Percentiles rank a stretch among this genome's conserved stretches.
Conservation (phyloP, 371 early-diverging fungal genomes). For the Caulochytrium protostelioides region DNA sequence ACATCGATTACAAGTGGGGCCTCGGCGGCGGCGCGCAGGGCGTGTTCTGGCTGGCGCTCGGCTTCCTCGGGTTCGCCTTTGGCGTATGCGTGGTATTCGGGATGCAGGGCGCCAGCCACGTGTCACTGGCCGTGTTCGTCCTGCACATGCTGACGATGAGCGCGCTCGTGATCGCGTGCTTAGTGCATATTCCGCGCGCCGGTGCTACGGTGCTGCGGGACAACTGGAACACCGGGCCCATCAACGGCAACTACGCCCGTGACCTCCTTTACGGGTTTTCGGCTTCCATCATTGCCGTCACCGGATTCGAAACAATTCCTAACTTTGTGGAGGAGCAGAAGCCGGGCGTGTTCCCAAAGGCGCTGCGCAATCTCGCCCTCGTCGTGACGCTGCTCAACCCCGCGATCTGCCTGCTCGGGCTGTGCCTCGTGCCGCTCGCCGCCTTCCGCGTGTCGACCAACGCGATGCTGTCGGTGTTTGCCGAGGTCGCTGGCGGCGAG, state of each 20-base stretch:
- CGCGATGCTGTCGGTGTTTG: slow-evolving; percentile 21
- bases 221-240: slow-evolving; percentile 20
- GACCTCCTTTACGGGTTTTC: slow-evolving; percentile 28
- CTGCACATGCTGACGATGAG: slow-evolving; percentile 19
- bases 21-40: slow-evolving; percentile 7
- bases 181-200: slow-evolving; percentile 13
- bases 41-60: slow-evolving; percentile 20
- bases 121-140: slow-evolving; percentile 19
- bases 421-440: slow-evolving; percentile 19
- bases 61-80: slow-evolving; percentile 14
- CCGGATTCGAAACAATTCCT: slow-evolving; percentile 26
- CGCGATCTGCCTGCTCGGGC: slow-evolving; percentile 16
- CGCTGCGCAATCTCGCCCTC: slow-evolving; percentile 29
- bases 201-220: slow-evolving; percentile 17
- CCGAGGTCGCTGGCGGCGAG: slow-evolving; percentile 14
- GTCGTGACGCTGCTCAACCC: slow-evolving; percentile 22
- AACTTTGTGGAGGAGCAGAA: slow-evolving; percentile 33
- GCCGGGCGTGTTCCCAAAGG: slow-evolving; percentile 29
- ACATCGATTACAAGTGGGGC: slow-evolving; percentile 21
- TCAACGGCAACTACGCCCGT: slow-evolving; percentile 9
- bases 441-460: slow-evolving; percentile 16
- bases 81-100: slow-evolving; percentile 9
- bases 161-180: slow-evolving; percentile 17
- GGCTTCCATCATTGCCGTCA: slow-evolving; percentile 32
- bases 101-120: slow-evolving; percentile 20